Evolutionary conservation across 2,329 filamentous ascomycete species (phyloP).

Genomic region (Fusarium sacchari): DNA sequence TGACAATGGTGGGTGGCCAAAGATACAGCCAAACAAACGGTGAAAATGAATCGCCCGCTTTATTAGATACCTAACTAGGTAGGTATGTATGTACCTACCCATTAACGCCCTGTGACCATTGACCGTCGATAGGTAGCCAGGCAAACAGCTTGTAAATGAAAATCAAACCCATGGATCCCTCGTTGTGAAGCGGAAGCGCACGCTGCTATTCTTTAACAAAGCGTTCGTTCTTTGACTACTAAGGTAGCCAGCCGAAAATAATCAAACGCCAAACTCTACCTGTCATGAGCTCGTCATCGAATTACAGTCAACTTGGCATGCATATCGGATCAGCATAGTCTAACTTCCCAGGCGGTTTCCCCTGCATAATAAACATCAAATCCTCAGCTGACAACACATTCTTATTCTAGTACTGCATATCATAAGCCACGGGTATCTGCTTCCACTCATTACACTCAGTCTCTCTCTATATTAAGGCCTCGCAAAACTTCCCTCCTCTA

Average conservation of each 20-base stretch:
- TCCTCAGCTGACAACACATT: neutral
- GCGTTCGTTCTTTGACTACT: neutral
- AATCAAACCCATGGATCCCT: neutral
- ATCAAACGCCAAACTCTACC: conserved; percentile 13
- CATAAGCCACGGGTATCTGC: conserved; percentile 18
- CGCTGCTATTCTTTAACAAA: neutral
- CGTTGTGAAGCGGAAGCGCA: neutral
- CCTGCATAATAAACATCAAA: neutral
- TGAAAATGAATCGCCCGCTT: neutral
- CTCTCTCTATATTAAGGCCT: neutral
- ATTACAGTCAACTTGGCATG: conserved; percentile 4
- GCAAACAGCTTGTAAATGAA: neutral
- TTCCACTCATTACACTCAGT: neutral
- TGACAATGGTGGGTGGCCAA: neutral
- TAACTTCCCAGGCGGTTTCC: neutral
- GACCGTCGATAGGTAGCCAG: neutral
- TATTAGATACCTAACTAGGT: too few relatives aligned
- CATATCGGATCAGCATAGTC: neutral
- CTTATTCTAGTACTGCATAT: neutral
- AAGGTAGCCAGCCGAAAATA: too few relatives aligned
- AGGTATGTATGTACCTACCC: too few relatives aligned
- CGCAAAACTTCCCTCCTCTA: conserved; percentile 9
- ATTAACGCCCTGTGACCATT: neutral
- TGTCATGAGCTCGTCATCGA: conserved; percentile 34
- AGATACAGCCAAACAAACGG: neutral